Conservation (phyloP, 176 grass and related monocot genomes). For the Eleusine coracana region DNA sequence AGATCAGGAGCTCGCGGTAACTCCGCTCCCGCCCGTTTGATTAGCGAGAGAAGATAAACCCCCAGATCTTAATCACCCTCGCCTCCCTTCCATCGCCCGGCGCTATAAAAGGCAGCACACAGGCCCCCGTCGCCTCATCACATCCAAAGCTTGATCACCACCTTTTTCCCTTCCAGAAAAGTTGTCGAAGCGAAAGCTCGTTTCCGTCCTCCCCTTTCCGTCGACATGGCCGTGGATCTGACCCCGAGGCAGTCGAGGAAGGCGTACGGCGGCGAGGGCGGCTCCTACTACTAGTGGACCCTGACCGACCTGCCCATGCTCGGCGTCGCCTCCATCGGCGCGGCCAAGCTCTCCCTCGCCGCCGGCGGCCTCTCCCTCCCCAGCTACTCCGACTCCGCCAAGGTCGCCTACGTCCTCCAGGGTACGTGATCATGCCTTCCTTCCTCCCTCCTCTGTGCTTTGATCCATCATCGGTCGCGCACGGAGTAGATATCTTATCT, state of each 20-base stretch:
- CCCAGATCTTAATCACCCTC: background rate
- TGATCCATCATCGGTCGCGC: background rate
- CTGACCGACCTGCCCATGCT: conserved; percentile 83
- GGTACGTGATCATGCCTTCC: conserved; percentile 24
- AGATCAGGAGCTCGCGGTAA: background rate
- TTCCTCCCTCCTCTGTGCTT: background rate
- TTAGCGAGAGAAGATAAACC: background rate
- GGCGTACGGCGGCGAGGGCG: conserved; percentile 61
- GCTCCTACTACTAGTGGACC: conserved; percentile 73
- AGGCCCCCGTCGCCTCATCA: background rate
- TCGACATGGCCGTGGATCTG: conserved; percentile 74
- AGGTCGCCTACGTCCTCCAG: conserved; percentile 89
- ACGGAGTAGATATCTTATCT: background rate
- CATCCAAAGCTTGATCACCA: background rate
- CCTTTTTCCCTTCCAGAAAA: background rate
- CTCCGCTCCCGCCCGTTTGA: no score
- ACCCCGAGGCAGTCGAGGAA: conserved; percentile 61
- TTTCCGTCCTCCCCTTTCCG: background rate
- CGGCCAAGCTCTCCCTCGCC: conserved; percentile 70
- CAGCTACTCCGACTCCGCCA: conserved; percentile 88
- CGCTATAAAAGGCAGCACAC: conserved; percentile 11
- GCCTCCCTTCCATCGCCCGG: background rate
- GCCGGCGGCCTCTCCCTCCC: conserved; percentile 67
- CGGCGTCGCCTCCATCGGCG: conserved; percentile 70
- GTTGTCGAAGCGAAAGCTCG: background rate